Conservation (phyloP, 2,329 filamentous ascomycete species). For the Phaeosphaeriaceae sp. region DNA sequence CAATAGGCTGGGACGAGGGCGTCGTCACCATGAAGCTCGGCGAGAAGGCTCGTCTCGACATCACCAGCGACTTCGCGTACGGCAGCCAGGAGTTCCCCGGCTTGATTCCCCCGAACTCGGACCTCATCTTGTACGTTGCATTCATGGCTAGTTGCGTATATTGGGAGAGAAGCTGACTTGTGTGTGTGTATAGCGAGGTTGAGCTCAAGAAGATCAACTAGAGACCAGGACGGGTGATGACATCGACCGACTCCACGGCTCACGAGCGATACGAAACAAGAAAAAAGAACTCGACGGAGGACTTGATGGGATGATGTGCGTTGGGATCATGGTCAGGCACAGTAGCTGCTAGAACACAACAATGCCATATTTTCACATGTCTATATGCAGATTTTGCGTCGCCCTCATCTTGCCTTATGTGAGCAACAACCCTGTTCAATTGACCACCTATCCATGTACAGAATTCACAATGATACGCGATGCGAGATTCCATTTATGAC, state of each 20-base stretch:
- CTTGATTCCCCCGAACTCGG: constrained; percentile 75
- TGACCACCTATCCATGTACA: background rate
- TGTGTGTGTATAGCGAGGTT: constrained; percentile 27
- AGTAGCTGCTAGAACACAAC: constrained; percentile 1
- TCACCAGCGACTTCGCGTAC: constrained; percentile 67
- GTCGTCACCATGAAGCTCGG: constrained; percentile 79
- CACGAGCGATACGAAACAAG: background rate
- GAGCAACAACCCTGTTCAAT: background rate
- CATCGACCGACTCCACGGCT: background rate
- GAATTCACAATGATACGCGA: background rate
- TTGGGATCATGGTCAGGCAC: background rate
- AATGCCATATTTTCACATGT: background rate
- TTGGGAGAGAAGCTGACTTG: background rate
- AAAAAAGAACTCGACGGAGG: background rate
- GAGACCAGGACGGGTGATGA: background rate
- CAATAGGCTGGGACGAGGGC: constrained; percentile 66
- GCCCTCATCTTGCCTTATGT: no score
- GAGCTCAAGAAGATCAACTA: constrained; percentile 46
- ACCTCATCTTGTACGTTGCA: constrained; percentile 78
- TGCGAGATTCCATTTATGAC: background rate
- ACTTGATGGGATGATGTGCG: background rate
- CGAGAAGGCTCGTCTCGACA: constrained; percentile 85
- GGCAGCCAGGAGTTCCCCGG: constrained; percentile 64
- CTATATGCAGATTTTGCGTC: background rate
- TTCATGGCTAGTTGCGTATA: background rate